Base-by-base conservation (phyloP, 192 early-diverging fungal species). In the Phycomyces blakesleeanus region DNA sequence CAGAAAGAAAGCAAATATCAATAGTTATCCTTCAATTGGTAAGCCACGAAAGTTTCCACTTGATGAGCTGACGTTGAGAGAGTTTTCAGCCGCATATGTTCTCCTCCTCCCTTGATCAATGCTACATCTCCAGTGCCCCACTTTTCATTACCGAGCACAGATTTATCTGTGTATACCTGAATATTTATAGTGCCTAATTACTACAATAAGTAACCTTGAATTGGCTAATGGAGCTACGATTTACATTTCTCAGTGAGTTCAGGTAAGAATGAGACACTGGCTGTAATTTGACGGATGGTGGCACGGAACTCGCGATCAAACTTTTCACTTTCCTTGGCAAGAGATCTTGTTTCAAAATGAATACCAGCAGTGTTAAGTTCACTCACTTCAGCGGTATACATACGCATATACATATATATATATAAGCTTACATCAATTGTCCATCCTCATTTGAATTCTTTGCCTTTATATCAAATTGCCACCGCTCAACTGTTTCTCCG, bases 391-490 rank as follows among this genome's bases (percentile, higher is more conserved):
- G 29, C 29, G 7, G 7, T 34, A 34, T n/a, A n/a, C n/a, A n/a
- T n/a, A n/a, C n/a, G n/a, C n/a, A n/a, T n/a, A n/a, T n/a, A n/a
- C n/a, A n/a, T 7, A 34, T 34, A 34, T 7, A 34, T 34, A 34
- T 34, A 34, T 34, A 34, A 7, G 2, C 29, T 34, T 34, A 34
- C 29, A 34, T 2, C 29, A 34, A 34, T 7, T 7, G 29, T 5
- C 7, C 29, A 7, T 34, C 7, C 29, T 2, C 29, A 34, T 34
- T 34, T 34, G 29, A 77, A 39, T 82, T 74, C 21, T 84, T 81
- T n/a, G 91, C 66, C 25, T 89, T 78, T 38, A 96, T 82, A 76
- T 96, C 91, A 74, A 98, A 98, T 64, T 96, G 90, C 96, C 94
- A 97, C 47, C 94, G 85, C 74, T 97, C 94, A 3, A 96, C 55